phyloP scores from a whole-genome alignment of 2,329 filamentous ascomycete genomes.

The Scedosporium minutisporum region DNA sequence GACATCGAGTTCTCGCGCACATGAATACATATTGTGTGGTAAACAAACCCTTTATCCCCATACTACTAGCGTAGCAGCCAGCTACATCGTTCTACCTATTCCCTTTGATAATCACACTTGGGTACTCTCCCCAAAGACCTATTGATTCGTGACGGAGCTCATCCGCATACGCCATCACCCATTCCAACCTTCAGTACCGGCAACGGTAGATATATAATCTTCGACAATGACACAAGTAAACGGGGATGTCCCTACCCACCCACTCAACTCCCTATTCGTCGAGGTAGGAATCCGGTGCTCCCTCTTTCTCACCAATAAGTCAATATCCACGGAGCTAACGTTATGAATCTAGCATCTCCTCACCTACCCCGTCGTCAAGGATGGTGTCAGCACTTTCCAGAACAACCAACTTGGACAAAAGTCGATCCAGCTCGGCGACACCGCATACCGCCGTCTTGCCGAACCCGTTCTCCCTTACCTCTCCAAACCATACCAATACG shows the following conservation, averaged over 20 bases:
- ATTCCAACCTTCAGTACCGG: not conserved
- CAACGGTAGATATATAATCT: not conserved
- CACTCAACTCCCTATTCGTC: constrained; percentile 38
- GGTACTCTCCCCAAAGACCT: too few species aligned
- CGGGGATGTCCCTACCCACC: constrained; percentile 33
- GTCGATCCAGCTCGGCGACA: constrained; percentile 65
- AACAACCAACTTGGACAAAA: constrained; percentile 74
- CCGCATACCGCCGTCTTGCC: constrained; percentile 66
- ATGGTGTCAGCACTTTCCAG: constrained; percentile 70
- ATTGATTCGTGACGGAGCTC: too few species aligned
- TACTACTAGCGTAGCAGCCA: too few species aligned
- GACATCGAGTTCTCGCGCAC: too few species aligned
- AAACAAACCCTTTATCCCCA: too few species aligned
- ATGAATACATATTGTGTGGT: too few species aligned
- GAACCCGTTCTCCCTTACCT: constrained; percentile 73
- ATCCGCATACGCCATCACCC: not conserved
- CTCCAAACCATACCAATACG: constrained; percentile 67
- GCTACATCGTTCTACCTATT: too few species aligned
- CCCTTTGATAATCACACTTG: too few species aligned
- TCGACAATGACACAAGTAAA: constrained; percentile 36
- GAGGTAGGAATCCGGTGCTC: constrained; percentile 27
- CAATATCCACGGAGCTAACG: not conserved
- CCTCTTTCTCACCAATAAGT: not conserved
- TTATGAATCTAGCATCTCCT: constrained; percentile 58
- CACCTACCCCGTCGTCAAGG: constrained; percentile 74